A percentile compares a stretch with the other conserved stretches of the same genome.
Evolutionary conservation across 352 stramenopile species (phyloP).

Genomic region (Globisporangium okanoganense): DNA sequence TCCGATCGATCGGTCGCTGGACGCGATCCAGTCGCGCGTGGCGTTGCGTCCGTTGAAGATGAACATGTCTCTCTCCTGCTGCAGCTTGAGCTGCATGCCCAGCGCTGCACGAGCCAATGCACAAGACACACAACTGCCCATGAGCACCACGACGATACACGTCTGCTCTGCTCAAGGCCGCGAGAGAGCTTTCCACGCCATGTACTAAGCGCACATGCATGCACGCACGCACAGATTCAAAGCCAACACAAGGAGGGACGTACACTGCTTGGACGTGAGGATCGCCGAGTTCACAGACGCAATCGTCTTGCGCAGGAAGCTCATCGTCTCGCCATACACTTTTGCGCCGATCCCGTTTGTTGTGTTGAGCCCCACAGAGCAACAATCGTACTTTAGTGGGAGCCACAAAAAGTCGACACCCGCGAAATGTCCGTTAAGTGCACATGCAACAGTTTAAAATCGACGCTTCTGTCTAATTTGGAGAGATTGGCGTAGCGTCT

Average conservation of each 20-base stretch:
- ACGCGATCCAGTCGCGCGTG: conserved; percentile 59
- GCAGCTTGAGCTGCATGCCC: conserved; percentile 68
- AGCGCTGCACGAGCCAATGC: conserved; percentile 34
- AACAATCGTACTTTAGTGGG: neutral
- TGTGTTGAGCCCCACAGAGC: too few relatives aligned
- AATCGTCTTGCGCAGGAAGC: conserved; percentile 63
- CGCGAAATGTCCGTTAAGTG: neutral
- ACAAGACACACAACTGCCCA: neutral
- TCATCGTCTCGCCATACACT: conserved; percentile 34
- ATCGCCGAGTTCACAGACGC: conserved; percentile 74
- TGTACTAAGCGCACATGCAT: neutral
- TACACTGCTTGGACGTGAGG: conserved; percentile 82
- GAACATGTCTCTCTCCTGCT: conserved; percentile 76
- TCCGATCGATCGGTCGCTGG: conserved; percentile 77
- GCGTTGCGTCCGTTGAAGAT: conserved; percentile 56
- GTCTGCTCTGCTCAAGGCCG: neutral
- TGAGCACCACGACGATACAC: conserved; percentile 1
- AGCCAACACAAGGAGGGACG: conserved; percentile 8
- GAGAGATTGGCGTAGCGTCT: too few relatives aligned
- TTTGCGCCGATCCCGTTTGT: neutral
- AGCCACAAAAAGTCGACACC: neutral
- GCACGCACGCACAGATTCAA: neutral
- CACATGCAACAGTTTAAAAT: too few relatives aligned
- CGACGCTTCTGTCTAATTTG: too few relatives aligned
- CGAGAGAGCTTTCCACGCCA: neutral